Conservation (phyloP, 345 rosid species). For the Zanthoxylum bungeanum region DNA sequence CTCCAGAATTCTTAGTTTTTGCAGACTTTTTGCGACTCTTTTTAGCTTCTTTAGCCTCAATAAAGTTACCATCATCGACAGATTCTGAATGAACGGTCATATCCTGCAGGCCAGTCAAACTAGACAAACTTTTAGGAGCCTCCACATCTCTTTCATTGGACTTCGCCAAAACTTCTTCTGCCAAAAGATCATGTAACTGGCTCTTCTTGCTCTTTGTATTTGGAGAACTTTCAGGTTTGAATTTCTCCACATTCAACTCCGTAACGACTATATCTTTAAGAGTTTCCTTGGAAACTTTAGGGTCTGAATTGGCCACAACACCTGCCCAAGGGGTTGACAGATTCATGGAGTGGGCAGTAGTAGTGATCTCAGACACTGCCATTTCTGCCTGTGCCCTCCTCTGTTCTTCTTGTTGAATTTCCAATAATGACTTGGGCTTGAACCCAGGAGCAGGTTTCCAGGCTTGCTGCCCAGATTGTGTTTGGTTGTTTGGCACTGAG, state of each 20-base stretch:
- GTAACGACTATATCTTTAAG: slow-evolving; percentile 33
- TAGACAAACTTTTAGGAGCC: slow-evolving; percentile 25
- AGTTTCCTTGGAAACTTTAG: too few species aligned
- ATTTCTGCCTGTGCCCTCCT: slow-evolving; percentile 58
- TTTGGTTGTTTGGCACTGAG: slow-evolving; percentile 29
- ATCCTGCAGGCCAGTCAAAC: slow-evolving; percentile 27
- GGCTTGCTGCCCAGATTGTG: slow-evolving; percentile 50
- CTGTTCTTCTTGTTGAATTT: slow-evolving; percentile 95
- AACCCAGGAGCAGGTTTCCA: slow-evolving; percentile 99
- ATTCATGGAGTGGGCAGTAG: slow-evolving; percentile 39
- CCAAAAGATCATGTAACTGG: slow-evolving; percentile 68
- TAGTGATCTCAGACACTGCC: slow-evolving; percentile 47
- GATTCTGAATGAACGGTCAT: slow-evolving; percentile 31
- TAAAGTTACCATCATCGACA: slow-evolving; percentile 66
- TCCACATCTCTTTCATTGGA: slow-evolving; percentile 48
- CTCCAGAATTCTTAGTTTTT: slow-evolving; percentile 62
- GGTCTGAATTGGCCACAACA: slow-evolving; percentile 47
- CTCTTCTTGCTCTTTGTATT: slow-evolving; percentile 52
- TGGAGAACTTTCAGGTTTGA: slow-evolving; percentile 40
- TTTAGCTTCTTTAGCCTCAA: slow-evolving; percentile 85
- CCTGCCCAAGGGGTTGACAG: slow-evolving; percentile 78
- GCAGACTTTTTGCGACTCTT: slow-evolving; percentile 88
- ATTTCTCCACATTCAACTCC: slow-evolving; percentile 37
- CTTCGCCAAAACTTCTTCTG: slow-evolving; percentile 61
- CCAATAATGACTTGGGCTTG: slow-evolving; percentile 88